phyloP scores from a whole-genome alignment of 2,329 filamentous ascomycete genomes.

The Ceratocystis papillata region DNA sequence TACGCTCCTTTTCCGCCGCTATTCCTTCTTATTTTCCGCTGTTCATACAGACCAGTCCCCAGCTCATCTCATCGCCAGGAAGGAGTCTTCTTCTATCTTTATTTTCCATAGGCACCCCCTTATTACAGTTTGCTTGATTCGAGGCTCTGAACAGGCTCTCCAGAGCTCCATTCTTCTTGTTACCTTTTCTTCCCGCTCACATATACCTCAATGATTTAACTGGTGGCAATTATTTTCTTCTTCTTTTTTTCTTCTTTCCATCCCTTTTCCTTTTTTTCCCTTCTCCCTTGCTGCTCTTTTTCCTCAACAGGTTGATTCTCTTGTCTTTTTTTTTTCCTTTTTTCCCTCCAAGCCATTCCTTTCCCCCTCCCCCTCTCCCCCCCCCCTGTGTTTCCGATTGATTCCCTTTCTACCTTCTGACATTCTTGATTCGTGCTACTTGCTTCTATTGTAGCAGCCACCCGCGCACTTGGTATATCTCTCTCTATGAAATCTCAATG shows the following conservation, averaged over 20 bases:
- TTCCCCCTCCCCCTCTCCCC: not conserved
- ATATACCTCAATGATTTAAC: constrained; percentile 9
- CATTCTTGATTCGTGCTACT: not conserved
- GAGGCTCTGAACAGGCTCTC: not conserved
- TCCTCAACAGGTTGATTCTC: not conserved
- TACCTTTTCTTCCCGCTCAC: constrained; percentile 1
- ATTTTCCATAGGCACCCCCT: not conserved
- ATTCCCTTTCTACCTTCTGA: constrained; percentile 7
- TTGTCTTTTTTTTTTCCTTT: constrained; percentile 14
- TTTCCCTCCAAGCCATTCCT: not conserved
- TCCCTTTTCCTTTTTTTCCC: not conserved
- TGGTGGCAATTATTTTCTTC: constrained; percentile 13
- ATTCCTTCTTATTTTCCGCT: constrained; percentile 1
- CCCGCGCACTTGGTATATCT: not conserved
- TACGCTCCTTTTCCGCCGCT: constrained; percentile 6
- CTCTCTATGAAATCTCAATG: not conserved
- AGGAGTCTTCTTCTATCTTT: constrained; percentile 3
- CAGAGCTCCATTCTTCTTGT: not conserved
- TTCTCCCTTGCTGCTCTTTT: not conserved
- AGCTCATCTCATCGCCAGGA: no score
- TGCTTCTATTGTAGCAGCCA: constrained; percentile 1
- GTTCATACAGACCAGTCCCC: not conserved
- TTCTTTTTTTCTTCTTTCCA: constrained; percentile 9
- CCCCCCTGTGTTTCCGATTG: not conserved
- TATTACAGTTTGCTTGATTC: not conserved